These are phyloP conservation scores for Funneliformis caledonium DNA, from an alignment of 371 early-diverging fungal species.

Conservation along the genomic window DNA sequence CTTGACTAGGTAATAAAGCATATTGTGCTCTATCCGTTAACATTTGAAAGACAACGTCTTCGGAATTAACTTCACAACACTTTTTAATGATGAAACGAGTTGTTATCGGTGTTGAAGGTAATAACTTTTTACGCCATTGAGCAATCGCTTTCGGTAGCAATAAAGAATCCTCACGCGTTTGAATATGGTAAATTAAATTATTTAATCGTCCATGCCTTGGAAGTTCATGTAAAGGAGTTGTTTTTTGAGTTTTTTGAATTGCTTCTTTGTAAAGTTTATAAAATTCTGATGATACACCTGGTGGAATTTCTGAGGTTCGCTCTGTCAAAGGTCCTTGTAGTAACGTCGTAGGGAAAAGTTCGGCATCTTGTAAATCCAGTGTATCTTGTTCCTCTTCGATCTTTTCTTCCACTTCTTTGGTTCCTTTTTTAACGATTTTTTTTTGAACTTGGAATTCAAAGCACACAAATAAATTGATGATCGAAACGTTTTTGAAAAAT, in stretches of 20 bases:
- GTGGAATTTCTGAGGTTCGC: not conserved
- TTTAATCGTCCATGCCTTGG: constrained; percentile 7
- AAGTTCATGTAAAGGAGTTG: not conserved
- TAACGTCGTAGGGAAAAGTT: constrained; percentile 3
- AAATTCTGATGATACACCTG: not conserved
- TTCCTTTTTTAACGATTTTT: not conserved
- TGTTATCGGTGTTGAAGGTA: constrained; percentile 12
- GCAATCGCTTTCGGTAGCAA: not conserved
- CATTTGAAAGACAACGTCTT: constrained; percentile 13
- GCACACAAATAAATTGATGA: too few relatives aligned
- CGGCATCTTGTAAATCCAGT: not conserved
- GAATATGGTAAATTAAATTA: constrained; percentile 4
- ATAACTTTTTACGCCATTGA: constrained; percentile 26
- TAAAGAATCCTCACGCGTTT: constrained; percentile 1
- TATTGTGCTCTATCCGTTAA: constrained; percentile 33
- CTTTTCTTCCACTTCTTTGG: not conserved
- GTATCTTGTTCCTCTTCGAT: not conserved
- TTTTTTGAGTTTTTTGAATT: not conserved
- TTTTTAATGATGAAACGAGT: constrained; percentile 7
- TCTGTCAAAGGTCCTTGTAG: not conserved
- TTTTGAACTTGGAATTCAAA: not conserved
- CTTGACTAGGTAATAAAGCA: constrained; percentile 1
- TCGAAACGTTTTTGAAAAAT: too few relatives aligned
- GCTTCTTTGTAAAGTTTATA: not conserved
- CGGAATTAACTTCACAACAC: not conserved